Percentiles rank a stretch among this genome's conserved stretches.
phyloP scores from a whole-genome alignment of 805 yeast genomes.

The Diddensiella caesifluorescens region DNA sequence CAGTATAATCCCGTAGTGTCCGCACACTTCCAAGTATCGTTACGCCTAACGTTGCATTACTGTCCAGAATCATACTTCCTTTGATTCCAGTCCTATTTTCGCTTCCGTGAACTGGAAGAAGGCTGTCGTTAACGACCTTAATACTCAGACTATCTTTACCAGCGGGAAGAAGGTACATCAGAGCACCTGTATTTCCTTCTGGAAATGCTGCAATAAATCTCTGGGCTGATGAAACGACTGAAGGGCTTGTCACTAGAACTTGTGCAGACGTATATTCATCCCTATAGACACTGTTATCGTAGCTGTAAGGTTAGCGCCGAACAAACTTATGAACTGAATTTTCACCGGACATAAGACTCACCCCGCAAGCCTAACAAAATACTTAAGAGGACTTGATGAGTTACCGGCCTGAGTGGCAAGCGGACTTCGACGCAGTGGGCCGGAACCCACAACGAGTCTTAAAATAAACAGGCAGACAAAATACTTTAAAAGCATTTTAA shows the following conservation, averaged over 20 bases:
- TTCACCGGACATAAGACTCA: too few species aligned
- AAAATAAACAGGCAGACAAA: too few species aligned
- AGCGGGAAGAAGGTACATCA: constrained; percentile 2
- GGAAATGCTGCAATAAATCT: constrained; percentile 9
- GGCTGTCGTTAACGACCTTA: constrained; percentile 6
- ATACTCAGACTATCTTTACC: constrained; percentile 2
- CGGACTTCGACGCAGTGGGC: too few species aligned
- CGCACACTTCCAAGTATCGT: constrained; percentile 8
- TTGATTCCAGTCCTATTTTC: constrained; percentile 6
- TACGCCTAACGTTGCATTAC: constrained; percentile 7
- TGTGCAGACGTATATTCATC: constrained; percentile 5
- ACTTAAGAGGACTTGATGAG: constrained; percentile 1
- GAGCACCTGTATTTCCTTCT: constrained; percentile 9
- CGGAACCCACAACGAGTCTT: too few species aligned
- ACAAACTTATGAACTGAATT: too few species aligned
- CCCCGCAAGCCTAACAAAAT: constrained; percentile 4
- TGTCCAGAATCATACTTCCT: constrained; percentile 2
- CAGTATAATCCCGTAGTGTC: constrained; percentile 9
- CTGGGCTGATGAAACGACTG: constrained; percentile 7
- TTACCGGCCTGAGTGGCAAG: constrained; percentile 2
- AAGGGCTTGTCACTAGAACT: constrained; percentile 3
- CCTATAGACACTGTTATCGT: constrained; percentile 1
- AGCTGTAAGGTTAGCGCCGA: too few species aligned
- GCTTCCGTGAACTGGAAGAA: constrained; percentile 2
- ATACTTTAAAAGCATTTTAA: too few species aligned